Evolutionary conservation across 345 rosid genomes (phyloP).

Genomic region (Pistacia atlantica): DNA sequence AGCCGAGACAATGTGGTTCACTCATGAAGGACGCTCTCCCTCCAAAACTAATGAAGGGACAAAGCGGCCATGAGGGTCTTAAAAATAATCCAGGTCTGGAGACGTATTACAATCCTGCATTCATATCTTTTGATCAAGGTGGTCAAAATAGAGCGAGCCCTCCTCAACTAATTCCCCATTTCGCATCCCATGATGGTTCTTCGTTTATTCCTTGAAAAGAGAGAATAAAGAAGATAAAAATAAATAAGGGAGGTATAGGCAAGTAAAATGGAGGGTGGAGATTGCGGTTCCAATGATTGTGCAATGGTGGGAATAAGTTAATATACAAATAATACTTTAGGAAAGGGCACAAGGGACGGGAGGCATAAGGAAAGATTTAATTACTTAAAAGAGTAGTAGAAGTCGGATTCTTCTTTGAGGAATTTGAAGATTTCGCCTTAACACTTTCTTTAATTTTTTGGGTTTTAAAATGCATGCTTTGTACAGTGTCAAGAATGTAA

Average conservation of each 20-base stretch:
- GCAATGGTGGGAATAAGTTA: slow-evolving; percentile 11
- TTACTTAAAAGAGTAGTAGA: slow-evolving; percentile 5
- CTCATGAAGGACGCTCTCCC: slow-evolving; percentile 36
- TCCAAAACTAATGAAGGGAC: slow-evolving; percentile 36
- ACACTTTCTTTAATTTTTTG: neutral
- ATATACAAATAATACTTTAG: neutral
- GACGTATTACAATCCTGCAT: slow-evolving; percentile 53
- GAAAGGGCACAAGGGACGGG: slow-evolving; percentile 1
- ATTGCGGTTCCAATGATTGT: slow-evolving; percentile 7
- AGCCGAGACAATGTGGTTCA: slow-evolving; percentile 86
- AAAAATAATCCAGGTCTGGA: slow-evolving; percentile 41
- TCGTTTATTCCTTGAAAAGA: slow-evolving; percentile 55
- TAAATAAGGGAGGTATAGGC: neutral
- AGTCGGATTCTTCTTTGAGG: slow-evolving; percentile 14
- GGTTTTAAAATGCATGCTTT: slow-evolving; percentile 17
- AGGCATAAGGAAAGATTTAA: slow-evolving; percentile 21
- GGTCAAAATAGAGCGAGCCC: slow-evolving; percentile 49
- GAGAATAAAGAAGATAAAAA: neutral
- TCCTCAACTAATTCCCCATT: slow-evolving; percentile 56
- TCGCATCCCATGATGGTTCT: slow-evolving; percentile 64
- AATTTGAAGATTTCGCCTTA: slow-evolving; percentile 8
- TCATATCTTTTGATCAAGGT: slow-evolving; percentile 68
- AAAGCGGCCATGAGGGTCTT: slow-evolving; percentile 31
- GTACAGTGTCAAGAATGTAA: slow-evolving; percentile 25
- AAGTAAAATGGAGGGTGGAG: slow-evolving; percentile 9